Evolutionary conservation across 495 filamentous ascomycete genomes (phyloP).

Genomic region (Bryoglossum gracile): DNA sequence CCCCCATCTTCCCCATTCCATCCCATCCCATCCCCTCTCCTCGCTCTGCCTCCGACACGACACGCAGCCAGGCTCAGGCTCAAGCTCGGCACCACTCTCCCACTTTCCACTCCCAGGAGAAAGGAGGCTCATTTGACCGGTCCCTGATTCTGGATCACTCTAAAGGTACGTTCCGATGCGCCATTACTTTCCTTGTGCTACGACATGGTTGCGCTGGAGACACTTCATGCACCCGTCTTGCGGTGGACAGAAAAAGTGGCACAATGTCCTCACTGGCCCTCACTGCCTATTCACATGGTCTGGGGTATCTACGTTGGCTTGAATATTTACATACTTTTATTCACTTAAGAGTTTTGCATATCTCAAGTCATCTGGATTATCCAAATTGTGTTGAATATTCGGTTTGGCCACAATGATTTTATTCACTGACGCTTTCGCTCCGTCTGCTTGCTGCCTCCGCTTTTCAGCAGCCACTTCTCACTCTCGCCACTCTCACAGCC

Average conservation of each 20-base stretch:
- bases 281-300: too few relatives aligned
- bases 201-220: not conserved
- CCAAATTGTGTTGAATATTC: too few relatives aligned
- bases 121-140: constrained; percentile 7
- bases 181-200: not conserved
- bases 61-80: constrained; percentile 11
- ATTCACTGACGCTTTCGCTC: too few relatives aligned
- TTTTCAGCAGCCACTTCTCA: not conserved
- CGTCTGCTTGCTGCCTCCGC: too few relatives aligned
- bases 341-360: too few relatives aligned
- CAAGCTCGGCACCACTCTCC: constrained; percentile 16
- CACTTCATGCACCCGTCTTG: constrained; percentile 12
- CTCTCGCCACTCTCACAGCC: not conserved
- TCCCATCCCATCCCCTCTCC: not conserved
- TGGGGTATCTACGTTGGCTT: too few relatives aligned
- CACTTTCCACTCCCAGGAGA: not conserved
- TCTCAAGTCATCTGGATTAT: too few relatives aligned
- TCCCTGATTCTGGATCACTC: not conserved
- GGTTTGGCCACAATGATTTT: too few relatives aligned
- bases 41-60: not conserved
- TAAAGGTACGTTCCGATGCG: constrained; percentile 13
- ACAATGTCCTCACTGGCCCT: not conserved
- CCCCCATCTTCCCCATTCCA: constrained; percentile 1
- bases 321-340: too few relatives aligned
- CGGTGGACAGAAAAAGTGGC: too few relatives aligned